Base-by-base conservation (phyloP, 1,284 basidiomycete genomes). In the Microbotryum saponariae region DNA sequence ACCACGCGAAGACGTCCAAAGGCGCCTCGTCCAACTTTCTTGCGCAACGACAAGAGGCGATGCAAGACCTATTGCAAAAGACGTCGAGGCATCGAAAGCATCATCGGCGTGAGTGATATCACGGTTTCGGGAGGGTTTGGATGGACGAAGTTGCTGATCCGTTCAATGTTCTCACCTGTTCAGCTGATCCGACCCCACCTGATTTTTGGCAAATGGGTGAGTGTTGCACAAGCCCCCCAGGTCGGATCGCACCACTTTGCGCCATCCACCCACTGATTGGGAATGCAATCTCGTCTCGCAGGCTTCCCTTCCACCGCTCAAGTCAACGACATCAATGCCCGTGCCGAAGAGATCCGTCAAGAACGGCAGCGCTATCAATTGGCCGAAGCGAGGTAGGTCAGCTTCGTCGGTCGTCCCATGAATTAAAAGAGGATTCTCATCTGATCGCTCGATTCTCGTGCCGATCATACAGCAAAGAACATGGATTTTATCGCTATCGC, bases 291-390 rank as follows among this genome's bases (percentile, higher is more conserved):
- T 31, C 31, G 6, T 21, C n/a, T 16, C 10, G 3, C 58, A 80
- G 79, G 85, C 1, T 93, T 96, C 72, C 91, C 91, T 1, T 79
- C 80, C 65, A 92, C 91, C 3, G 90, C 91, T 74, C 82, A 87
- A 70, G 85, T 84, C 20, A 79, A 78, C 49, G 80, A 79, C 55
- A 88, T 91, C 67, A 93, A 93, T 73, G 77, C 78, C 60, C 77
- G 77, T 61, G 91, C 90, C 4, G 80, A 79, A 66, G 80, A 83
- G 65, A 85, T 87, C 79, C 85, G 89, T 71, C 77, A 77, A 68
- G 77, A 81, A 72, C 87, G 88, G 77, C 76, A 78, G 58, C 72
- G 77, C 16, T 76, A 78, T 69, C 77, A 87, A 6, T 82, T 83
- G 65, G 75, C 71, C 60, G 84, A 87, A 66, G 84, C 82, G n/a